Conservation (phyloP, 352 stramenopile species). For the Phytophthora meadii region DNA sequence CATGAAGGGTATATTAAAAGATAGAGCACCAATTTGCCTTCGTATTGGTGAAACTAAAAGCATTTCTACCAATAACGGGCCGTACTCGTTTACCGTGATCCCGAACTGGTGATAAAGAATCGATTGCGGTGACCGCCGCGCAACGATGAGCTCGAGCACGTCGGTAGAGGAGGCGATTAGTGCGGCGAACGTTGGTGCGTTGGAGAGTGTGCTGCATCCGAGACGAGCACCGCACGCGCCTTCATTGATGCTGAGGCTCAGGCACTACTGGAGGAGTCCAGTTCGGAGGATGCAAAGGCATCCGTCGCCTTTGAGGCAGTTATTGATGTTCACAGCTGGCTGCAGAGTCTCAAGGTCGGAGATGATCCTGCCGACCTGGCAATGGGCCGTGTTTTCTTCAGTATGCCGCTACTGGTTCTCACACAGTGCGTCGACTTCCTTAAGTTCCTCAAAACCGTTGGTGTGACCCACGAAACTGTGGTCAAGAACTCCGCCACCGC, state of each 20-base stretch:
- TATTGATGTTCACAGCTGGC: conserved; percentile 65
- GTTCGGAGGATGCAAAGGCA: conserved; percentile 35
- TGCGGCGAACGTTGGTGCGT: no score
- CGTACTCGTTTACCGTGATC: no score
- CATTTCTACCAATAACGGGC: no score
- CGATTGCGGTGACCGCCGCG: no score
- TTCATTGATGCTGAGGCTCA: conserved; percentile 59
- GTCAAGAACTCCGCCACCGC: conserved; percentile 49
- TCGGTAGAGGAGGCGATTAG: no score
- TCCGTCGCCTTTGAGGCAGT: conserved; percentile 60
- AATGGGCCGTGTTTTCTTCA: conserved; percentile 63
- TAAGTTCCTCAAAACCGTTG: conserved; percentile 59
- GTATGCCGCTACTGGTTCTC: conserved; percentile 81
- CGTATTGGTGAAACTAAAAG: no score
- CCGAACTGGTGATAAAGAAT: no score
- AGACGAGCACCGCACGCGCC: conserved; percentile 31
- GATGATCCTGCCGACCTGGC: conserved; percentile 35
- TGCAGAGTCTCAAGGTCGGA: conserved; percentile 39
- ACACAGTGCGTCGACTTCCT: conserved; percentile 85
- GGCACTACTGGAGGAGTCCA: conserved; percentile 62
- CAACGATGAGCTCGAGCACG: no score
- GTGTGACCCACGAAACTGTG: conserved; percentile 65
- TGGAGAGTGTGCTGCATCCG: conserved; percentile 39
- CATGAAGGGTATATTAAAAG: no score
- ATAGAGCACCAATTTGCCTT: no score